Evolutionary conservation across 805 yeast genomes (phyloP).

Genomic region (Metschnikowia borealis): DNA sequence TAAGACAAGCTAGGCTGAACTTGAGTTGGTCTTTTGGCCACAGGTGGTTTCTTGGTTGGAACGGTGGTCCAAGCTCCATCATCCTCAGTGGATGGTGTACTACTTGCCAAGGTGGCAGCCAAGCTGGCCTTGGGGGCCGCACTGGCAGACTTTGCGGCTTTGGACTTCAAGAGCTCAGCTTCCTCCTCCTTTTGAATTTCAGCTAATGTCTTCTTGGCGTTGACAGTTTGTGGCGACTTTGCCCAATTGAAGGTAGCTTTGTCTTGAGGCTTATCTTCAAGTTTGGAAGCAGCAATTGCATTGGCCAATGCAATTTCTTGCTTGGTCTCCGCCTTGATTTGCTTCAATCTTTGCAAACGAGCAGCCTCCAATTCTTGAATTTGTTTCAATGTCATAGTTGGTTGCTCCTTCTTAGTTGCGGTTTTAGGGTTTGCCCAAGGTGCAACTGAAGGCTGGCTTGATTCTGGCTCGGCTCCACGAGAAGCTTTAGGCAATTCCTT

Average conservation of each 20-base stretch:
- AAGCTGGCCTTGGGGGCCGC: conserved; percentile 30
- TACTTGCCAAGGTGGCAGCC: conserved; percentile 31
- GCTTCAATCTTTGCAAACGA: conserved; percentile 34
- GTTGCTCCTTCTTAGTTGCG: conserved; percentile 19
- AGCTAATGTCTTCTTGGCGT: conserved; percentile 49
- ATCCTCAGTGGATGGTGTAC: conserved; percentile 24
- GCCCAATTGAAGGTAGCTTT: conserved; percentile 43
- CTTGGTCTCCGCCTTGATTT: conserved; percentile 34
- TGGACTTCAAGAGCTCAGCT: conserved; percentile 29
- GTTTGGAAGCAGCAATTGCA: conserved; percentile 20
- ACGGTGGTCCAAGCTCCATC: conserved; percentile 41
- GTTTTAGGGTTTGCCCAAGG: conserved; percentile 48
- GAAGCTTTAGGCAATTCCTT: not conserved
- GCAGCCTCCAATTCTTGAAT: conserved; percentile 51
- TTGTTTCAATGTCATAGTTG: conserved; percentile 46
- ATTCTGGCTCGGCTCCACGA: not conserved
- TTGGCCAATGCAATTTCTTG: conserved; percentile 20
- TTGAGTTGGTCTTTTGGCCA: conserved; percentile 21
- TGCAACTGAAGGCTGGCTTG: conserved; percentile 29
- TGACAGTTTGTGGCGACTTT: conserved; percentile 17
- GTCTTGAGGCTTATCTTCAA: conserved; percentile 23
- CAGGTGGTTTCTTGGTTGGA: conserved; percentile 32
- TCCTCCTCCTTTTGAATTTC: conserved; percentile 63
- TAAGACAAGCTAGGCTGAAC: conserved; percentile 11
- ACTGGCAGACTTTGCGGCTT: conserved; percentile 20